These are phyloP conservation scores for Omphalotus olearius DNA, from an alignment of 1,284 basidiomycete genomes.

Conservation along the genomic window DNA sequence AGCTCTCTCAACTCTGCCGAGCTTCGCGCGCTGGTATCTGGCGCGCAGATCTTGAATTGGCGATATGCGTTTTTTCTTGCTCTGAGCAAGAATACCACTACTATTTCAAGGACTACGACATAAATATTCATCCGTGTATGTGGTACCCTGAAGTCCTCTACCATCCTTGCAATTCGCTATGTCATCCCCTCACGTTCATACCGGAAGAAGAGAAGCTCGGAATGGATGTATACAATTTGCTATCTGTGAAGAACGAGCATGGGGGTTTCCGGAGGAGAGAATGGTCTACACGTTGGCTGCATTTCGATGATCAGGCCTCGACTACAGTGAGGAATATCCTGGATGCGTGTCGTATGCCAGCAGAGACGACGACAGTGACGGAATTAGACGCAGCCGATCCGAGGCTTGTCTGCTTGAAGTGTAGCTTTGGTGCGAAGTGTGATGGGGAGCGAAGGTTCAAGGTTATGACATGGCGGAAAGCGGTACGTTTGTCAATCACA, in stretches of 20 bases:
- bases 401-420: conserved; percentile 33
- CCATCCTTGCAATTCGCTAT: conserved; percentile 27
- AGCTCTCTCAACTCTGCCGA: conserved; percentile 4
- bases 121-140: conserved; percentile 15
- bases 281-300: conserved; percentile 22
- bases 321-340: conserved; percentile 25
- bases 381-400: conserved; percentile 27
- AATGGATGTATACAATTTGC: not conserved
- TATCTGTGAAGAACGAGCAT: conserved; percentile 7
- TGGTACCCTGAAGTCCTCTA: conserved; percentile 27
- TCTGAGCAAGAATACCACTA: conserved; percentile 3
- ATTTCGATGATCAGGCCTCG: conserved; percentile 26
- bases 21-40: not conserved
- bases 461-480: conserved; percentile 29
- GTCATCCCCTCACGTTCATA: not conserved
- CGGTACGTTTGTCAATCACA: conserved; percentile 19
- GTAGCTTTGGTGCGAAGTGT: conserved; percentile 25
- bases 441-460: conserved; percentile 28
- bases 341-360: conserved; percentile 23
- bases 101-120: conserved; percentile 8
- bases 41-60: conserved; percentile 12
- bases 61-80: conserved; percentile 20
- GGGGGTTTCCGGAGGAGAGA: conserved; percentile 12
- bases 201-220: not conserved
- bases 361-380: conserved; percentile 18